phyloP scores from a whole-genome alignment of 345 rosid species.

The Eucalyptus cloeziana region DNA sequence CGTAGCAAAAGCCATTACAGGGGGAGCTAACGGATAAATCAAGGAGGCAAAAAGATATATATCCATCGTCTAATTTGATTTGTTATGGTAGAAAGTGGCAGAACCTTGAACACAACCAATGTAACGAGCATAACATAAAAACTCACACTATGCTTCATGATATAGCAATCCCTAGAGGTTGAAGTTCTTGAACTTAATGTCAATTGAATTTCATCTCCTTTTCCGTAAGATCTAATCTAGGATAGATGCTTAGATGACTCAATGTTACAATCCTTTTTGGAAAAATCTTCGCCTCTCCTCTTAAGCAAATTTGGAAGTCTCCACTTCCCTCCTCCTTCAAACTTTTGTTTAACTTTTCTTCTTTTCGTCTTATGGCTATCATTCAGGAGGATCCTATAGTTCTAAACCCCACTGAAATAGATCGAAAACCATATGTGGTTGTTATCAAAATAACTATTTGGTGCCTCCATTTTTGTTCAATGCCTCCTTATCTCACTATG shows the following conservation, averaged over 20 bases:
- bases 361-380: background rate
- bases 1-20: background rate
- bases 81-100: background rate
- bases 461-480: background rate
- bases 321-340: background rate
- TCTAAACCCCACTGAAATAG: too few relatives aligned
- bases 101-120: background rate
- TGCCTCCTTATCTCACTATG: background rate
- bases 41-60: too few relatives aligned
- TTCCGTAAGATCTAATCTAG: background rate
- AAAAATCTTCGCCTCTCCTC: background rate
- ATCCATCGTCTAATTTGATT: too few relatives aligned
- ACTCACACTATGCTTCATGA: background rate
- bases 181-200: background rate
- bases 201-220: background rate
- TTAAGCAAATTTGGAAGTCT: background rate
- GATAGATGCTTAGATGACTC: background rate
- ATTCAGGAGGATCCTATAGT: accelerated
- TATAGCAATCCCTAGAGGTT: background rate
- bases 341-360: background rate
- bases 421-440: background rate
- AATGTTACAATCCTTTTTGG: background rate
- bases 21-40: background rate
- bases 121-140: too few relatives aligned
- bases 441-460: background rate